phyloP scores from a whole-genome alignment of 1,284 basidiomycete species.

The Sporisorium graminicola region DNA sequence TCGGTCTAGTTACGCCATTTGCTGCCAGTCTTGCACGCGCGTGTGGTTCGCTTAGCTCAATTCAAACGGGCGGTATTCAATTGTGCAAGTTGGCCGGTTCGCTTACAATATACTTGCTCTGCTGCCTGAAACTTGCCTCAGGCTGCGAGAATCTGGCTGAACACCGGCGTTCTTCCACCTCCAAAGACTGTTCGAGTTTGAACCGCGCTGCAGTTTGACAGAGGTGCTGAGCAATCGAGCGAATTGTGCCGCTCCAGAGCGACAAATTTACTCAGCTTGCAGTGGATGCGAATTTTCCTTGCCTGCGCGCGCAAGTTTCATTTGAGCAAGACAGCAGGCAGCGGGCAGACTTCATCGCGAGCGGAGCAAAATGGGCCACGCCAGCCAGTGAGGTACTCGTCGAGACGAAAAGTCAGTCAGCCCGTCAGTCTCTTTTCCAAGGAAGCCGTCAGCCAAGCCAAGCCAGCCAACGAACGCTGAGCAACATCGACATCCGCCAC shows the following conservation, averaged over 20 bases:
- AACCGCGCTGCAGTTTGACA: slow-evolving; percentile 1
- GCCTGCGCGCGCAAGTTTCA: slow-evolving; percentile 2
- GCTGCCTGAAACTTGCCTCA: neutral
- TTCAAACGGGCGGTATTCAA: neutral
- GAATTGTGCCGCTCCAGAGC: slow-evolving; percentile 12
- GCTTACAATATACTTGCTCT: neutral
- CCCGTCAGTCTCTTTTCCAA: neutral
- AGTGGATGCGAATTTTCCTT: neutral
- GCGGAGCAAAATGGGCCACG: slow-evolving; percentile 2
- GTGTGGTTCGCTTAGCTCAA: neutral
- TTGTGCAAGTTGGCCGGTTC: neutral
- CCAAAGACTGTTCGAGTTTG: neutral
- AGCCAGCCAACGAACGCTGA: slow-evolving; percentile 17
- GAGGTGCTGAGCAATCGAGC: slow-evolving; percentile 1
- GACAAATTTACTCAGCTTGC: slow-evolving; percentile 14
- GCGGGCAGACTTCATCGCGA: slow-evolving; percentile 1
- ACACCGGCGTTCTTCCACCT: neutral
- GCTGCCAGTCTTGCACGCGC: neutral
- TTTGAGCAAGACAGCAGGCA: neutral
- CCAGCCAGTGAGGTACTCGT: slow-evolving; percentile 8
- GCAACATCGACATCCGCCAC: slow-evolving; percentile 36
- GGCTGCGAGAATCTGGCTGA: neutral
- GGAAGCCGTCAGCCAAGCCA: neutral
- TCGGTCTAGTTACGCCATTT: neutral
- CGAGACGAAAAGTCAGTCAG: neutral